These are phyloP conservation scores for Suillus discolor DNA, from an alignment of 768 basidiomycete genomes.

Conservation along the genomic window DNA sequence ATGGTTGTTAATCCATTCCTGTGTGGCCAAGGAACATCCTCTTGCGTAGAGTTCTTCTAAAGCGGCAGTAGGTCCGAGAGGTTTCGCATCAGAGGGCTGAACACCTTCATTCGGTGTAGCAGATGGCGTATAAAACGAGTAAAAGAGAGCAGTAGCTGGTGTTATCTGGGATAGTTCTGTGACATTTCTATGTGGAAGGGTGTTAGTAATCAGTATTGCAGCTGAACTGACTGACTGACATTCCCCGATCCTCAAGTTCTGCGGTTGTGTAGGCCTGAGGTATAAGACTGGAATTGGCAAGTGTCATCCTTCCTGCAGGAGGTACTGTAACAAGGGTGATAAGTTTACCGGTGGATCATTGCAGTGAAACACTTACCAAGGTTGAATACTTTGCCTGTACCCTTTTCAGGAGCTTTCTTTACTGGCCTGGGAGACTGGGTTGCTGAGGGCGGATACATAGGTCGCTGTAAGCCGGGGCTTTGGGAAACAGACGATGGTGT, in stretches of 20 bases:
- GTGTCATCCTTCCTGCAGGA: constrained; percentile 42
- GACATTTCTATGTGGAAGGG: constrained; percentile 43
- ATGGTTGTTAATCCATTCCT: constrained; percentile 90
- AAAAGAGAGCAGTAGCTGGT: constrained; percentile 56
- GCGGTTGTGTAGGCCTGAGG: constrained; percentile 48
- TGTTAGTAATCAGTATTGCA: constrained; percentile 8
- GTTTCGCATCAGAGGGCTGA: constrained; percentile 21
- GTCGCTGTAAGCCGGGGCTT: constrained; percentile 8
- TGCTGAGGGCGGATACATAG: constrained; percentile 28
- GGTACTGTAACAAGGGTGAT: constrained; percentile 26
- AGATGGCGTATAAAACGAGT: constrained; percentile 53
- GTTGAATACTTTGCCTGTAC: constrained; percentile 35
- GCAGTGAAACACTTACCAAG: constrained; percentile 40
- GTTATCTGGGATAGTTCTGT: constrained; percentile 56
- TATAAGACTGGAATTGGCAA: constrained; percentile 50
- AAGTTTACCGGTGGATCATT: background rate
- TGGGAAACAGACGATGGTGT: constrained; percentile 8
- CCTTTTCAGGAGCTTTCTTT: constrained; percentile 13
- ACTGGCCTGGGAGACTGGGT: constrained; percentile 9
- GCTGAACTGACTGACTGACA: constrained; percentile 42
- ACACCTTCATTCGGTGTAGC: constrained; percentile 28
- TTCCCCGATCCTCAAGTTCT: constrained; percentile 52
- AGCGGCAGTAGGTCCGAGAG: constrained; percentile 55
- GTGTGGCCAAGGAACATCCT: constrained; percentile 71
- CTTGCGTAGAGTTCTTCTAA: constrained; percentile 52